Base-by-base conservation (phyloP, 2,329 filamentous ascomycete genomes). In the Fusarium sp. region DNA sequence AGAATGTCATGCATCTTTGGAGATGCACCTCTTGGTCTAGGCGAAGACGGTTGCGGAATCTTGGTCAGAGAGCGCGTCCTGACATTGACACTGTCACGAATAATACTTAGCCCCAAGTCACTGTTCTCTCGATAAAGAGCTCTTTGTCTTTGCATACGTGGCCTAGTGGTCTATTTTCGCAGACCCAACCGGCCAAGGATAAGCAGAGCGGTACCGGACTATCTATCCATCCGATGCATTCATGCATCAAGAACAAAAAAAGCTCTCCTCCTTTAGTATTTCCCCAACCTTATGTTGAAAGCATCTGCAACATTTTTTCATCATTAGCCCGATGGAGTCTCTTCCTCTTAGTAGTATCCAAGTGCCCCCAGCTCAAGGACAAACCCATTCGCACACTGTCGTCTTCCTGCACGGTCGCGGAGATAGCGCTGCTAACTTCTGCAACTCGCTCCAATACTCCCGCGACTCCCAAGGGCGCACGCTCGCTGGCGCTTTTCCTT, bases 321-420 rank as follows among this genome's bases (percentile, higher is more conserved):
- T 16, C 0, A 9, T 6, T 1, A 3, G 8, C 9, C 0, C 12
- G 15, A 62, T 62, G 55, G 30, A 20, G 0, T 51, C 45, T 32
- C 6, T 29, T 27, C 8, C 24, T 24, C 24, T 62, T 0, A 12
- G 0, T 1, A 45, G 20, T 11, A 40, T 62, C 5, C 9, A 18
- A 40, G 38, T 62, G 3, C 45, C 55, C 4, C 38, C 55, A 40
- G 55, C 38, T 6, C 45, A 58, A 48, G 53, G 43, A 6, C 58
- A 52, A 43, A 32, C 40, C 13, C 81, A 82, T 74, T 79, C 80
- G 4, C 81, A 84, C 71, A 84, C 82, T 1, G 75, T 83, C 47
- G 73, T 84, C 62, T 84, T 84, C 75, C 78, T 85, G 7, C 83
- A 84, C 73, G 82, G 82, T 27, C 82, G 83, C 20, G 82, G 82